Evolutionary conservation across 75 land plant genomes (phyloP).

Genomic region (Sequoia sempervirens): DNA sequence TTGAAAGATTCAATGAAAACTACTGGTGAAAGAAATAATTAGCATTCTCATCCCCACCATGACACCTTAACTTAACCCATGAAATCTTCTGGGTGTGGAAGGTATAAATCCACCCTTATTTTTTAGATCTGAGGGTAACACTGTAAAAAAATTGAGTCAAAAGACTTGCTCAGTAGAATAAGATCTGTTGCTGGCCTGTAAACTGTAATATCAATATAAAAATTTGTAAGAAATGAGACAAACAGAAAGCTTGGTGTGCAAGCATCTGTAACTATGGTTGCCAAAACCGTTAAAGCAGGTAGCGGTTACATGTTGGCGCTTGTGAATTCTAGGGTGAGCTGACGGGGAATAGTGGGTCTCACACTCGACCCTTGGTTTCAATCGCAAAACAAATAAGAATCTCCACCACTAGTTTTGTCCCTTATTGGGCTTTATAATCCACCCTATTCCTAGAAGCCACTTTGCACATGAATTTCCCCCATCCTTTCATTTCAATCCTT

Average conservation of each 20-base stretch:
- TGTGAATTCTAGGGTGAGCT: neutral
- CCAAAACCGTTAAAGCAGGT: constrained; percentile 10
- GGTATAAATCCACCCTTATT: no score
- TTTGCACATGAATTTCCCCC: neutral
- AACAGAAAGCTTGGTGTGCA: neutral
- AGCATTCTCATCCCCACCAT: no score
- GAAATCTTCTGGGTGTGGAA: no score
- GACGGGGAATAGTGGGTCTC: constrained; percentile 7
- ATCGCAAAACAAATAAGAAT: neutral
- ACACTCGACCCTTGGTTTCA: neutral
- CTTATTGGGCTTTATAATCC: neutral
- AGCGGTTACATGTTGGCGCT: constrained; percentile 9
- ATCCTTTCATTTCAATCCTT: neutral
- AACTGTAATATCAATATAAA: no score
- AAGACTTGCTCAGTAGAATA: no score
- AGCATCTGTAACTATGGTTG: neutral
- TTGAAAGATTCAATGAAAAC: no score
- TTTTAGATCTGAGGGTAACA: no score
- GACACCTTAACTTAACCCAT: no score
- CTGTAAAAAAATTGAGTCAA: no score
- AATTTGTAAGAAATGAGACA: neutral
- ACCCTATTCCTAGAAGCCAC: neutral
- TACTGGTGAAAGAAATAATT: no score
- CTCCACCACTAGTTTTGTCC: constrained; percentile 5
- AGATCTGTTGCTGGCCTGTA: no score